Evolutionary conservation across 495 filamentous ascomycete species (phyloP), one percentile per base, ranked within the genome.

Genomic region (Penicillium psychrofluorescens): DNA sequence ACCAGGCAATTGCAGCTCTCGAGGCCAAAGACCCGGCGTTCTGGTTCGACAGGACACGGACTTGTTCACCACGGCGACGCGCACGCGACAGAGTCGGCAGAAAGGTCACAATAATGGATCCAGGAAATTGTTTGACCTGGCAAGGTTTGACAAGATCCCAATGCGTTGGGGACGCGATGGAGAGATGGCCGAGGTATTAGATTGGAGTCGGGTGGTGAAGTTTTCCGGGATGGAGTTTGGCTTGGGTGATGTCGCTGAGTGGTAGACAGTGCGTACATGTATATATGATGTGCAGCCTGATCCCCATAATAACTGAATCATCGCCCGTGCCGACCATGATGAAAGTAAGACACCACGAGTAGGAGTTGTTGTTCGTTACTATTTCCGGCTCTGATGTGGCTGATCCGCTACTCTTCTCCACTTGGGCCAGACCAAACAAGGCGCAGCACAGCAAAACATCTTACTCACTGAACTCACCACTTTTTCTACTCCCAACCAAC

Each of bases 401-500:
- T 22, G 22, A 22, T 22, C 22, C 4, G 22, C 22, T 22, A 22
- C 6, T 22, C 4, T 22, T 22, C 52, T 58, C 54, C 54, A 55
- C 56, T 38, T 22, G 36, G 46, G 49, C 53, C 53, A 55, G 55
- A 55, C 52, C 49, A 50, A 54, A 51, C 53, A 56, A 51, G 56
- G 56, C 56, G 56, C 56, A 59, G 56, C 50, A 56, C 46, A 36
- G 41, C 49, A 34, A 43, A 38, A 33, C 30, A 11, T 42, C 40
- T 37, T 8, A 8, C 33, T 49, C 22, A 22, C 22, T 22, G 2
- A 22, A 6, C 42, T 42, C 35, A 46, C 33, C 16, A 29, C 11
- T 28, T 35, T 42, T 29, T 27, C 29, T 36, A 14, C 29, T 16
- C 15, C 15, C 15, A 16, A 16, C 29, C 15, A 11, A 16, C 30